Base-by-base conservation (phyloP, 2,329 filamentous ascomycete genomes). In the Pyrenophora teres region DNA sequence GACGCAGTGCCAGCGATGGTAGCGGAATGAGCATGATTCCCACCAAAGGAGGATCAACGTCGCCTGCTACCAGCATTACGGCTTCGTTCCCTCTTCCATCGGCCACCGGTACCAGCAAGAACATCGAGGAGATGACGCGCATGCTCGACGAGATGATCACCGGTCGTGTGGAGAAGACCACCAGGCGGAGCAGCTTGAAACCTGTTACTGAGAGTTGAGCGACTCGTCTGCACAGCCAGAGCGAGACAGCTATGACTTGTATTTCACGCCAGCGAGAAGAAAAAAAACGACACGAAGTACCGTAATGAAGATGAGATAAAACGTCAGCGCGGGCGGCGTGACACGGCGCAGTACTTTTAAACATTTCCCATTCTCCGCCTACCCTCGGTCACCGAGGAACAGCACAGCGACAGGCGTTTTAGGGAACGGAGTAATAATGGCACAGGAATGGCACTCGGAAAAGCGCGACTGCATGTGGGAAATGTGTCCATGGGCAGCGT, bases 141-240 rank as follows among this genome's bases (percentile, higher is more conserved):
- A 92, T 97, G 78, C 82, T 97, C 21, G 93, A 97, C 66, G 91
- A 96, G 75, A 97, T 97, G 93, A 94, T 97, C 53, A 89, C 86
- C 89, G 51, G 88, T 68, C 86, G 90, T 49, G 88, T 95, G 46
- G 88, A 64, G 82, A 62, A 62, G 50, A 59, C 88, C 87, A 43
- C 83, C 85, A 41, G 70, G 46, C 65, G 66, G 10, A 60, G 54
- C 52, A 72, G 68, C 50, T 54, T 68, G n/a, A 60, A 60, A 56
- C 54, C 64, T 6, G 57, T 58, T 21, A 57, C 45, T 16, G 60
- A 66, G 51, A 52, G 54, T 25, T 57, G 52, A 56, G 59, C 51
- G 49, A 21, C 27, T 33, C 33, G 19, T 23, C 23, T 18, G 36
- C 51, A 33, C 32, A 42, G 32, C 35, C 44, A 52, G 38, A 49